Base-by-base conservation (phyloP, 345 rosid species). In the Arabis hirsuta region DNA sequence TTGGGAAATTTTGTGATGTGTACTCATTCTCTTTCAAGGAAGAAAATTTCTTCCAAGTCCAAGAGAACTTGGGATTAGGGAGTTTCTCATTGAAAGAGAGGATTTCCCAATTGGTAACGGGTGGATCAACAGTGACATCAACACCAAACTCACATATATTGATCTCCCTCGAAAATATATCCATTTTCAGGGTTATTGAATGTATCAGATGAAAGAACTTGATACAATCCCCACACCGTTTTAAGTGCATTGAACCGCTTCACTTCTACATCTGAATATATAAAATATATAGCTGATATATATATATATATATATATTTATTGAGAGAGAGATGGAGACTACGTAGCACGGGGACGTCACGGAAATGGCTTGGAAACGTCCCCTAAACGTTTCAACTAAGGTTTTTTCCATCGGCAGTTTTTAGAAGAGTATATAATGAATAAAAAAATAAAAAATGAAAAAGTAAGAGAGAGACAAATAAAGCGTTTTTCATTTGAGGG, bases 61-160 rank as follows among this genome's bases (percentile, higher is more conserved):
- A 55, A 32, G 43, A 32, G 43, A 55, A 32, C 26, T 55, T 55
- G 39, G 39, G 53, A 5, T 3, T 0, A 4, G 20, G 0, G 14
- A 39, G 14, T 42, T 42, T 42, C 52, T 54, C 53, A 29, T 42
- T 3, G 4, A 54, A 67, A 16, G 72, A 54, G 9, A 67, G 31
- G 2, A 67, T 67, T 12, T 54, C 62, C 72, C 72, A 67, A 29
- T 54, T 67, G 43, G 19, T 67, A 29, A 29, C 32, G 2, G 72
- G 62, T 12, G 43, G 5, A 29, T 13, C 13, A 67, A 54, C 62
- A 19, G 29, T 12, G 32, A 55, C 62, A 55, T 63, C 68, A 46
- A 63, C 68, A 47, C 68, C 55, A 32, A 47, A 63, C 55, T 63
- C 68, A 7, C 68, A 16, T 16, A 16, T 16, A 67, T 9, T 67